A percentile compares a stretch with the other conserved stretches of the same genome.
Evolutionary conservation across 345 rosid genomes (phyloP).

Genomic region (Corchorus olitorius): DNA sequence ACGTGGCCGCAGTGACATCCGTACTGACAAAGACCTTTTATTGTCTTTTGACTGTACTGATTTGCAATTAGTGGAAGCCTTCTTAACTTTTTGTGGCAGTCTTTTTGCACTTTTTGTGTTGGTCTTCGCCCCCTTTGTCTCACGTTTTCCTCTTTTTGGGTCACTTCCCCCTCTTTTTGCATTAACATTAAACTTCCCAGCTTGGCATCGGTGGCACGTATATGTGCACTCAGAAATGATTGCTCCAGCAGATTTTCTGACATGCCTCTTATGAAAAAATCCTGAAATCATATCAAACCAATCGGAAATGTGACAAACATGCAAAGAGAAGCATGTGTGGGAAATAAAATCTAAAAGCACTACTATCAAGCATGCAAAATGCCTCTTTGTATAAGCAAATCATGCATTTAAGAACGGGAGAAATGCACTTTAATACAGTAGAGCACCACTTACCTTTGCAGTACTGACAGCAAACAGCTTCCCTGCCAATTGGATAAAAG

Average conservation of each 20-base stretch:
- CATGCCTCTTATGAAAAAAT: conserved; percentile 79
- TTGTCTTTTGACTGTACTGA: conserved; percentile 33
- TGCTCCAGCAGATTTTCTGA: conserved; percentile 57
- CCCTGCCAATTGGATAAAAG: conserved; percentile 54
- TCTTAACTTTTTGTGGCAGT: conserved; percentile 43
- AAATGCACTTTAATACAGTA: conserved; percentile 15
- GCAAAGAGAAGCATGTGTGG: not conserved
- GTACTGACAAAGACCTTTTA: conserved; percentile 37
- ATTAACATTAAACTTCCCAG: conserved; percentile 33
- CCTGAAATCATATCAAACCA: conserved; percentile 51
- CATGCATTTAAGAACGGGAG: not conserved
- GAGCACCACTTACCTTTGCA: conserved; percentile 67
- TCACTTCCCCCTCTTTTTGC: conserved; percentile 30
- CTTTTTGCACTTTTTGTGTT: conserved; percentile 40
- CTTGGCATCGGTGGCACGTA: conserved; percentile 67
- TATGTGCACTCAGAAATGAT: conserved; percentile 38
- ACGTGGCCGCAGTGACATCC: conserved; percentile 37
- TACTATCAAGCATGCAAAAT: not conserved
- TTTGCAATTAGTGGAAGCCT: conserved; percentile 29
- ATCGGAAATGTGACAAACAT: not conserved
- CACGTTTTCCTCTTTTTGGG: conserved; percentile 35
- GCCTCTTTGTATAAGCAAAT: conserved; percentile 2
- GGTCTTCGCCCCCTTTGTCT: conserved; percentile 36
- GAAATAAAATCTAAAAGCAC: not conserved
- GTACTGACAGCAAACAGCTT: conserved; percentile 78